Conservation (phyloP, 495 filamentous ascomycete genomes). For the Penicillium lividum region DNA sequence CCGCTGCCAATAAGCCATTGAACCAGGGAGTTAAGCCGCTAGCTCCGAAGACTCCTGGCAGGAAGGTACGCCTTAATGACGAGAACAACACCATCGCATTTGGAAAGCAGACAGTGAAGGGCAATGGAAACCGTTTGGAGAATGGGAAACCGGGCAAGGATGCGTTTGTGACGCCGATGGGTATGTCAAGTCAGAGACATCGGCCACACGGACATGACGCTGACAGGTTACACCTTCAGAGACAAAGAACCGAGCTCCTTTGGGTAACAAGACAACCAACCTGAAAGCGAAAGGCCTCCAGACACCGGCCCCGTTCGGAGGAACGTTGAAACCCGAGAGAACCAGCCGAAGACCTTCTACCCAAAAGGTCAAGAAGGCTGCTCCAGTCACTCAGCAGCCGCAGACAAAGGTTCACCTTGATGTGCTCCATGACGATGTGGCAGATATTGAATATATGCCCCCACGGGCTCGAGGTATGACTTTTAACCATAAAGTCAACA, state of each 20-base stretch:
- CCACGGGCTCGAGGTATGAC: conserved; percentile 57
- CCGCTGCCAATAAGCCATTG: conserved; percentile 74
- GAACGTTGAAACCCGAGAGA: conserved; percentile 48
- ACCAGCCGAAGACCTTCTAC: conserved; percentile 52
- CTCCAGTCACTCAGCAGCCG: conserved; percentile 38
- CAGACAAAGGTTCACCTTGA: conserved; percentile 33
- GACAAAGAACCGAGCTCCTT: conserved; percentile 71
- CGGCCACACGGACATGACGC: conserved; percentile 8
- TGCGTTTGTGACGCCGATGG: conserved; percentile 80
- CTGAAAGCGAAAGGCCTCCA: conserved; percentile 74
- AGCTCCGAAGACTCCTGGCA: conserved; percentile 79
- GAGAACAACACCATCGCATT: conserved; percentile 73
- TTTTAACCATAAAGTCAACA: not conserved
- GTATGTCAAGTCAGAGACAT: conserved; percentile 45
- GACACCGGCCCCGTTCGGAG: conserved; percentile 55
- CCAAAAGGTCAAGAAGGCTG: conserved; percentile 49
- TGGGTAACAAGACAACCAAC: conserved; percentile 96
- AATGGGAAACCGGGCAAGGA: conserved; percentile 65
- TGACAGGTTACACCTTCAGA: conserved; percentile 45
- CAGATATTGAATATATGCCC: conserved; percentile 76
- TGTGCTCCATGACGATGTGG: conserved; percentile 59
- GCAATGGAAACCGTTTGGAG: conserved; percentile 63
- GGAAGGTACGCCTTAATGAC: conserved; percentile 81
- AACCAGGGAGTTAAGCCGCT: conserved; percentile 64
- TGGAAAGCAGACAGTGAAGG: conserved; percentile 64